Evolutionary conservation across 495 filamentous ascomycete species (phyloP), one percentile per base, ranked within the genome.

Genomic region (Aspergillus baeticus): DNA sequence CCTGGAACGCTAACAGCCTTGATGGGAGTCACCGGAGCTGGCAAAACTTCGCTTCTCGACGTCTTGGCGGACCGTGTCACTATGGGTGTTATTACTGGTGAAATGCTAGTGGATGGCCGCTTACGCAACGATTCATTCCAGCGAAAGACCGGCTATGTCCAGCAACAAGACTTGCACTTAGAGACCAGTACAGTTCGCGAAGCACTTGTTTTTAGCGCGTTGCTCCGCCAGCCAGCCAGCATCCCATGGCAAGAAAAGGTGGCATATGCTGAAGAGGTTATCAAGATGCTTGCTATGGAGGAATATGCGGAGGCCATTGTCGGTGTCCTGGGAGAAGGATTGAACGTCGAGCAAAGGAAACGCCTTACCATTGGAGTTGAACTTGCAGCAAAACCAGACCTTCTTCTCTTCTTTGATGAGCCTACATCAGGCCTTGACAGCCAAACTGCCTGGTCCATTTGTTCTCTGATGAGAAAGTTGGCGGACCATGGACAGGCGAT

Each of bases 261-360:
- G 8, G 88, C 79, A 2, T 96, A 96, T 60, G 92, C 94, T 21
- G 87, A 96, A 39, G 89, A 96, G 67, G 89, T 97, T 47, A 95
- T 97, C 63, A 88, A 87, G 70, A 82, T 96, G 50, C 76, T 97
- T 26, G 87, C 90, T 14, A 95, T 97, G 92, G 79, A 89, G 64
- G 84, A 89, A 47, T 93, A 91, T 55, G 88, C 90, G 13, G 90
- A 96, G 55, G 91, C 92, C 17, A 78, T 96, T 43, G 89, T 96
- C 46, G 92, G 92, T 67, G 84, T 93, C 23, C 87, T 89, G 4
- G 90, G 90, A 21, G 89, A 94, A 69, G 92, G 92, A 63, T 75
- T 97, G 38, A 95, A 95, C 65, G 90, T 96, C 37, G 92, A 96
- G 64, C 91, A 96, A 67, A 78, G 91, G 2, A 96, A 96, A 67